Evolutionary conservation across 768 basidiomycete genomes (phyloP).

Genomic region (Leccinum uliginosum): DNA sequence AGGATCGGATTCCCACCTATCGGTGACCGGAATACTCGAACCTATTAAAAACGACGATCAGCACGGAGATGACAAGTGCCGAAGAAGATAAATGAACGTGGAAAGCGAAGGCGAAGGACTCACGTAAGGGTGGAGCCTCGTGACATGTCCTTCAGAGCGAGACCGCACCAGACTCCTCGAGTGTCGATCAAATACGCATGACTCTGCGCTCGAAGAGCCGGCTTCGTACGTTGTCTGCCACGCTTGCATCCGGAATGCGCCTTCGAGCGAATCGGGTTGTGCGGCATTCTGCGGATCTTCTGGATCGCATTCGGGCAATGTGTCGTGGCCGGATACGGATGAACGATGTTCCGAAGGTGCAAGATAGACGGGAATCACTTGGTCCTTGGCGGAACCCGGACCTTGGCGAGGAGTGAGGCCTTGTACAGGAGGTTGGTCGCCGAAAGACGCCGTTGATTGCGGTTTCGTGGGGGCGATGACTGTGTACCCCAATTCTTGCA

Average conservation of each 20-base stretch:
- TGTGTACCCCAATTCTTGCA: slow-evolving; percentile 59
- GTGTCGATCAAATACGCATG: slow-evolving; percentile 26
- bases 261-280: slow-evolving; percentile 17
- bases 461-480: slow-evolving; percentile 30
- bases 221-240: slow-evolving; percentile 14
- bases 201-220: slow-evolving; percentile 14
- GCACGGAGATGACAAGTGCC: neutral
- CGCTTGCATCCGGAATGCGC: slow-evolving; percentile 22
- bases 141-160: slow-evolving; percentile 26
- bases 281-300: slow-evolving; percentile 24
- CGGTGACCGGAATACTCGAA: slow-evolving; percentile 29
- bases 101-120: neutral
- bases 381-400: slow-evolving; percentile 22
- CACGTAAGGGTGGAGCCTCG: slow-evolving; percentile 29
- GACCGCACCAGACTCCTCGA: slow-evolving; percentile 28
- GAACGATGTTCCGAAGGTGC: slow-evolving; percentile 16
- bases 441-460: slow-evolving; percentile 21
- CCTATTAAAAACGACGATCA: slow-evolving; percentile 15
- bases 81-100: neutral
- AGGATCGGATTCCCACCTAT: slow-evolving; percentile 22
- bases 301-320: slow-evolving; percentile 39
- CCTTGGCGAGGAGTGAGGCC: slow-evolving; percentile 1
- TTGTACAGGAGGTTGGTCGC: slow-evolving; percentile 5
- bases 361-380: slow-evolving; percentile 22
- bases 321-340: slow-evolving; percentile 24